Percentiles rank a stretch among this genome's conserved stretches.
phyloP scores from a whole-genome alignment of 2,329 filamentous ascomycete species.

The Fonsecaea monophora region DNA sequence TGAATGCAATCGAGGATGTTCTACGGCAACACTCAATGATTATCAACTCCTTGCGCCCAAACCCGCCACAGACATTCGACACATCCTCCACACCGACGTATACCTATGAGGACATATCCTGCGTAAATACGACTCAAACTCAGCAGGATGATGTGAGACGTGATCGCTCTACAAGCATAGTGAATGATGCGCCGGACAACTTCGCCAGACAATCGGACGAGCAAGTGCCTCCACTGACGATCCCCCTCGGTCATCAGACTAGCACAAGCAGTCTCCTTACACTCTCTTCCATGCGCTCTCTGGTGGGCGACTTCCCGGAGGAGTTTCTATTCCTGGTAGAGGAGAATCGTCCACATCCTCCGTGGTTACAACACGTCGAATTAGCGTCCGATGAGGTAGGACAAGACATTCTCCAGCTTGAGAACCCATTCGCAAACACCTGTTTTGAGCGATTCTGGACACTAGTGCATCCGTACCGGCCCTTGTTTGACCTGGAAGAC shows the following conservation, averaged over 20 bases:
- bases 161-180: background rate
- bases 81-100: background rate
- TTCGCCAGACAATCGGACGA: background rate
- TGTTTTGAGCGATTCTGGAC: constrained; percentile 4
- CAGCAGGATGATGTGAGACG: background rate
- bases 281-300: constrained; percentile 5
- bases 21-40: background rate
- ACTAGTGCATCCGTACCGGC: constrained; percentile 1
- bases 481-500: background rate
- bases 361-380: background rate
- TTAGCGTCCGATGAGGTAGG: background rate
- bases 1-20: background rate
- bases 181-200: background rate
- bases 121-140: background rate
- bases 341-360: background rate
- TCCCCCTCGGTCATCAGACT: constrained; percentile 22
- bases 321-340: constrained; percentile 16
- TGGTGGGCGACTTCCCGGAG: constrained; percentile 12
- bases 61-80: background rate
- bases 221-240: constrained; percentile 15
- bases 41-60: background rate
- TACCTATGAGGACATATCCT: background rate
- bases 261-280: constrained; percentile 21
- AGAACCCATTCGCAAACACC: background rate
- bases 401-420: background rate